Evolutionary conservation across 306 rosid species (phyloP).

Genomic region (Trifolium subterraneum): DNA sequence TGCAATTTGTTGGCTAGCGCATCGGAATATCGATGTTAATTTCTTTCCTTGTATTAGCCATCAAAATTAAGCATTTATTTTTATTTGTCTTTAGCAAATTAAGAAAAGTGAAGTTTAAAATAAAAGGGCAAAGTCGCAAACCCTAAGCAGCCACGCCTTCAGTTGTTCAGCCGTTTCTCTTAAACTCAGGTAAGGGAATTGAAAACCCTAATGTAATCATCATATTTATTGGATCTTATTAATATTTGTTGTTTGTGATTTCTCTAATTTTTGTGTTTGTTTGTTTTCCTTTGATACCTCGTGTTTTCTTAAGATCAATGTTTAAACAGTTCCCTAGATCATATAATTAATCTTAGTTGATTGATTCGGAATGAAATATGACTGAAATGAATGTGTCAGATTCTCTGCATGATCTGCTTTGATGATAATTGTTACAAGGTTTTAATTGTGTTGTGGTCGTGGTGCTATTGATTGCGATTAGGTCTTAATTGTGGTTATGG

Average conservation of each 20-base stretch:
- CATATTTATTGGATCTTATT: background rate
- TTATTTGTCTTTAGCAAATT: background rate
- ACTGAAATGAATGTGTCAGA: background rate
- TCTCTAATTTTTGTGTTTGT: constrained; percentile 11
- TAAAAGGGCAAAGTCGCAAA: constrained; percentile 2
- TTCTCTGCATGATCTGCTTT: background rate
- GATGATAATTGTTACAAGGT: constrained; percentile 8
- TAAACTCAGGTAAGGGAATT: background rate
- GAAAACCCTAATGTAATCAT: background rate
- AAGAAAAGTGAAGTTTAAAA: background rate
- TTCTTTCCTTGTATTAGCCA: background rate
- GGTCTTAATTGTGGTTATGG: constrained; percentile 17
- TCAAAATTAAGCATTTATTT: constrained; percentile 7
- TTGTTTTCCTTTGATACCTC: constrained; percentile 9
- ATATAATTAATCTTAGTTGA: constrained; percentile 14
- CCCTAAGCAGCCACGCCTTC: background rate
- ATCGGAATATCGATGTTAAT: background rate
- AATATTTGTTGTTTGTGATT: background rate
- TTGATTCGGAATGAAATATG: constrained; percentile 23
- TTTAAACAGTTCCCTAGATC: constrained; percentile 5
- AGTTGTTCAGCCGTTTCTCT: background rate
- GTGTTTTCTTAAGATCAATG: background rate
- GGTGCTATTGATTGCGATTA: background rate
- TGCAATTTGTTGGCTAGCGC: background rate
- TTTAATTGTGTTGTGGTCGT: background rate